Conservation (phyloP, 371 early-diverging fungal genomes). For the Syncephalastrum sp. region DNA sequence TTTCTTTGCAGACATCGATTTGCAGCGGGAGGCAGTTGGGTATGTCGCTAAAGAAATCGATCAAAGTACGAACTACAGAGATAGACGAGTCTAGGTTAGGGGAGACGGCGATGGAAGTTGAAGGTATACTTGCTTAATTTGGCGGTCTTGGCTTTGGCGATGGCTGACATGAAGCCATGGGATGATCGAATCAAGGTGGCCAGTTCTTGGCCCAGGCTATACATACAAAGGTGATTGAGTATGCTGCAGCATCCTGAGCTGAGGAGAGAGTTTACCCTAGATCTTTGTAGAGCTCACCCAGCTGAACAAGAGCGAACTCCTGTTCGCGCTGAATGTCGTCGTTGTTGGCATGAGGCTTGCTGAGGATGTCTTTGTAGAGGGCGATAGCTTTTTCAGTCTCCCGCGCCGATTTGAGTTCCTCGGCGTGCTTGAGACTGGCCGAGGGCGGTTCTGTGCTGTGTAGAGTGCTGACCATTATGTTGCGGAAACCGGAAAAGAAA, state of each 20-base stretch:
- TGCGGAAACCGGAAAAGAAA: no score
- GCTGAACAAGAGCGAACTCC: slow-evolving; percentile 59
- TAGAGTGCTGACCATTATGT: no score
- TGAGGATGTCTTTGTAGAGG: slow-evolving; percentile 54
- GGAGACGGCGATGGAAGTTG: background rate
- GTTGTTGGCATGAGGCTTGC: slow-evolving; percentile 20
- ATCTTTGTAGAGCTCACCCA: slow-evolving; percentile 65
- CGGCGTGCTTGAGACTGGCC: slow-evolving; percentile 46
- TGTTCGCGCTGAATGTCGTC: slow-evolving; percentile 51
- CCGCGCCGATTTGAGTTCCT: slow-evolving; percentile 48
- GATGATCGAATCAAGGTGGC: slow-evolving; percentile 81
- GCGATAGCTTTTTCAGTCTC: slow-evolving; percentile 52
- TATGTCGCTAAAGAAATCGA: slow-evolving; percentile 88
- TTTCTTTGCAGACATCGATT: slow-evolving; percentile 90
- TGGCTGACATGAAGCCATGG: slow-evolving; percentile 72
- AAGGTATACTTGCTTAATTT: slow-evolving; percentile 73
- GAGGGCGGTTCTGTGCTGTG: slow-evolving; percentile 13
- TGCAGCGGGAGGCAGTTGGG: slow-evolving; percentile 87
- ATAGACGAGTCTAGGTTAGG: background rate
- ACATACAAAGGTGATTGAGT: background rate
- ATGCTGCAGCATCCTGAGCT: background rate
- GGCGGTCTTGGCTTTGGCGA: slow-evolving; percentile 96
- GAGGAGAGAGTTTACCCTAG: slow-evolving; percentile 43
- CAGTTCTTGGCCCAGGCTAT: slow-evolving; percentile 76
- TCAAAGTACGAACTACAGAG: slow-evolving; percentile 72